Percentiles rank a stretch among this genome's conserved stretches.
Conservation (phyloP, 495 filamentous ascomycete species). For the Talaromyces adpressus region DNA sequence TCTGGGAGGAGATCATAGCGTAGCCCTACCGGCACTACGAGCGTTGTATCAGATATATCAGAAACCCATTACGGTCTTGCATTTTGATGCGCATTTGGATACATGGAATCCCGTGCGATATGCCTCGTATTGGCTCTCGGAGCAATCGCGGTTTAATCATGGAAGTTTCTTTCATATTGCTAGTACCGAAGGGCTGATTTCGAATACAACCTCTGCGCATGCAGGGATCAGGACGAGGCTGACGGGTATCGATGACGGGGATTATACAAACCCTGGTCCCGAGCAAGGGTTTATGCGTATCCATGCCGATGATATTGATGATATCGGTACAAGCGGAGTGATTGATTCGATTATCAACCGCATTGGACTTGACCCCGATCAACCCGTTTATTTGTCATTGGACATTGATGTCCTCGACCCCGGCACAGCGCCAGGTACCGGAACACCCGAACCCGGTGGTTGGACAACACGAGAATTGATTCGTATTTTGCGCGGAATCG, state of each 20-base stretch:
- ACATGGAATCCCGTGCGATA: constrained; percentile 82
- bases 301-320: constrained; percentile 65
- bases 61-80: constrained; percentile 66
- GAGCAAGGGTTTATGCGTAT: constrained; percentile 63
- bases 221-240: constrained; percentile 70
- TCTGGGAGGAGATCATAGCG: constrained; percentile 74
- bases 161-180: constrained; percentile 84
- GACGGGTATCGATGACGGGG: constrained; percentile 56
- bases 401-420: constrained; percentile 76
- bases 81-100: constrained; percentile 79
- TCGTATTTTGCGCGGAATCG: constrained; percentile 59
- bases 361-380: constrained; percentile 55
- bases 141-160: constrained; percentile 72
- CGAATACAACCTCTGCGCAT: constrained; percentile 63
- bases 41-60: constrained; percentile 65
- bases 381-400: constrained; percentile 64
- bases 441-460: constrained; percentile 66
- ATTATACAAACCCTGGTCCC: constrained; percentile 48
- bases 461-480: constrained; percentile 72
- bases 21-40: constrained; percentile 69
- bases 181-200: constrained; percentile 63
- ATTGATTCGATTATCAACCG: constrained; percentile 50
- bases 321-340: constrained; percentile 50
- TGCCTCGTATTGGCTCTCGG: constrained; percentile 61
- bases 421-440: constrained; percentile 62